Evolutionary conservation across 2,329 filamentous ascomycete species (phyloP).

Genomic region (Teratosphaeriaceae sp.): DNA sequence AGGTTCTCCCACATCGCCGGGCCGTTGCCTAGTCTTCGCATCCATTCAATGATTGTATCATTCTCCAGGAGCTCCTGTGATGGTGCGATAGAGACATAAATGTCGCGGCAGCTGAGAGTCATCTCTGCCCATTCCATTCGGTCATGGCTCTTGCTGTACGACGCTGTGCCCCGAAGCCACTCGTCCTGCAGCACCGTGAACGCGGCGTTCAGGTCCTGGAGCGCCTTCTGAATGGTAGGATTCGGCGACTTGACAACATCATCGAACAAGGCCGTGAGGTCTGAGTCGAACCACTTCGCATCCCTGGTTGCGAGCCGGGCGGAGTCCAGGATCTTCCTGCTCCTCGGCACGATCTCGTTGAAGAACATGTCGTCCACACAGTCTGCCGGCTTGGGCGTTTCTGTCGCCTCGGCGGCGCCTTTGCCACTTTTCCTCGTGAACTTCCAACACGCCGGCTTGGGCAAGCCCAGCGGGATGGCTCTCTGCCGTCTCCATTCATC

Average conservation of each 20-base stretch:
- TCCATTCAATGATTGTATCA: conserved; percentile 15
- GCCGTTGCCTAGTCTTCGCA: conserved; percentile 11
- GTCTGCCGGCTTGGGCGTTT: conserved; percentile 31
- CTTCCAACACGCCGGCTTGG: conserved; percentile 10
- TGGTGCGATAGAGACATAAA: conserved; percentile 16
- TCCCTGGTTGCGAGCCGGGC: conserved; percentile 6
- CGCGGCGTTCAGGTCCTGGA: background rate
- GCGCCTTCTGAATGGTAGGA: background rate
- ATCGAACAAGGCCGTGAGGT: background rate
- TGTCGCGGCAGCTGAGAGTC: conserved; percentile 4
- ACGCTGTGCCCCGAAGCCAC: background rate
- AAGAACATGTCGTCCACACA: conserved; percentile 54
- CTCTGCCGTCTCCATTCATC: conserved; percentile 24
- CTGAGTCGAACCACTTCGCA: background rate
- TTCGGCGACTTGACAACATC: background rate
- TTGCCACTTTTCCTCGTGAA: conserved; percentile 16
- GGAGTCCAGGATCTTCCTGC: conserved; percentile 5
- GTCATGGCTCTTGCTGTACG: background rate
- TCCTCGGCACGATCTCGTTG: conserved; percentile 18
- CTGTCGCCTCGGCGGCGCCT: conserved; percentile 6
- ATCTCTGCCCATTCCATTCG: conserved; percentile 4
- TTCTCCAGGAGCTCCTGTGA: too few relatives aligned
- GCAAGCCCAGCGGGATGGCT: too few relatives aligned
- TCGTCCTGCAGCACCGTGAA: conserved; percentile 6
- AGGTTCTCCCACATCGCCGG: conserved; percentile 37